Conservation (phyloP, 805 yeast genomes). For the Metschnikowia cubensis region DNA sequence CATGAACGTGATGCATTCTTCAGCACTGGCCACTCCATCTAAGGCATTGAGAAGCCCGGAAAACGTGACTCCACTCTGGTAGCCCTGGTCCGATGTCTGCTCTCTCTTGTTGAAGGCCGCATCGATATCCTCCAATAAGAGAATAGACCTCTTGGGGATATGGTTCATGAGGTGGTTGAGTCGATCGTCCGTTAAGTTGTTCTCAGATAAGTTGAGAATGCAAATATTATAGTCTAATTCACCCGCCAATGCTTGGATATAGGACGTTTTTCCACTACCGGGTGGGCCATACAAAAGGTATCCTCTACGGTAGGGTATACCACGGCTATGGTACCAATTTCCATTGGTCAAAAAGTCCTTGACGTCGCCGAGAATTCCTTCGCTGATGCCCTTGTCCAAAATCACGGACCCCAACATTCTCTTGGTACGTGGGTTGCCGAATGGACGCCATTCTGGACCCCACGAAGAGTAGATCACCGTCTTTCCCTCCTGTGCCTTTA, state of each 20-base stretch:
- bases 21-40: conserved; percentile 97
- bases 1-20: conserved; percentile 95
- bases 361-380: conserved; percentile 65
- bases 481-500: conserved; percentile 82
- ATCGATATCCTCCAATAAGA: conserved; percentile 88
- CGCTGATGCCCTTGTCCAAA: conserved; percentile 71
- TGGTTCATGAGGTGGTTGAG: conserved; percentile 94
- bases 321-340: conserved; percentile 90
- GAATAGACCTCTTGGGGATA: conserved; percentile 82
- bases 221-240: conserved; percentile 94
- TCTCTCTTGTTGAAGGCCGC: conserved; percentile 88
- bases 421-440: conserved; percentile 91
- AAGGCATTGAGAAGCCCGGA: conserved; percentile 90
- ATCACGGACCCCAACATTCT: conserved; percentile 82
- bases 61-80: conserved; percentile 85
- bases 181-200: conserved; percentile 89
- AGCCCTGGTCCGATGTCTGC: conserved; percentile 75
- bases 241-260: conserved; percentile 95
- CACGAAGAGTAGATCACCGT: conserved; percentile 91
- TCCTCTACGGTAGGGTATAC: conserved; percentile 97
- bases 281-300: conserved; percentile 95
- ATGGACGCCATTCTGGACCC: conserved; percentile 99
- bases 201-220: conserved; percentile 84
- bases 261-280: conserved; percentile 94
- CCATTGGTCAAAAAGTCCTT: conserved; percentile 75